phyloP scores from a whole-genome alignment of 495 filamentous ascomycete species.

The Bombardia bombarda region DNA sequence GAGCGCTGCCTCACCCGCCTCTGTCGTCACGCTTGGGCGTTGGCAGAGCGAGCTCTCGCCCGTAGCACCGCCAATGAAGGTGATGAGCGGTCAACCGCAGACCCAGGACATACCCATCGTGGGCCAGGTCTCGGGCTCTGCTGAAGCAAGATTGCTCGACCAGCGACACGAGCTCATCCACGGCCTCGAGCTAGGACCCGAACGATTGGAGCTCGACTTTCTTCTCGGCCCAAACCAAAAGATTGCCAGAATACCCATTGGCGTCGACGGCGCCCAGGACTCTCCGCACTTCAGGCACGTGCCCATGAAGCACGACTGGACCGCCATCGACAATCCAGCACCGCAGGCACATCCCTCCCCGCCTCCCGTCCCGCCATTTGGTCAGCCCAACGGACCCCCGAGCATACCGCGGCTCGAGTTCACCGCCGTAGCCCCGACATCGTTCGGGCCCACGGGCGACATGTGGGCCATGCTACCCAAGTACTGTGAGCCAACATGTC shows the following conservation, averaged over 20 bases:
- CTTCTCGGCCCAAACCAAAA: slow-evolving; percentile 45
- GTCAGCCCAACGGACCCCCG: background rate
- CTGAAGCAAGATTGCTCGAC: slow-evolving; percentile 25
- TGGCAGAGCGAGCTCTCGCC: slow-evolving; percentile 22
- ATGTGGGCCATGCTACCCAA: slow-evolving; percentile 39
- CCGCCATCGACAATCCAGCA: slow-evolving; percentile 11
- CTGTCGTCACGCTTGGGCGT: slow-evolving; percentile 11
- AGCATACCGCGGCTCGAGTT: background rate
- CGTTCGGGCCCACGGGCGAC: background rate
- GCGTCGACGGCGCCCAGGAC: slow-evolving; percentile 31
- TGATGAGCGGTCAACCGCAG: no score
- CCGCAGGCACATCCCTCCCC: background rate
- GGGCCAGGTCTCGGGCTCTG: background rate
- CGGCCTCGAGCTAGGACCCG: slow-evolving; percentile 48
- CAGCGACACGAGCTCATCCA: slow-evolving; percentile 49
- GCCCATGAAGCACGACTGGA: slow-evolving; percentile 39
- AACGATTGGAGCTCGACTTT: slow-evolving; percentile 62
- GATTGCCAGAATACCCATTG: slow-evolving; percentile 26
- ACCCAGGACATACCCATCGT: background rate
- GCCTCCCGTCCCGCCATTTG: background rate
- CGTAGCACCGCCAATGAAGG: background rate
- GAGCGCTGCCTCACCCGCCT: slow-evolving; percentile 30
- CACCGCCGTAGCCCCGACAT: background rate
- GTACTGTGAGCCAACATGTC: slow-evolving; percentile 57
- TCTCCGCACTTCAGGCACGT: slow-evolving; percentile 25